Conservation (phyloP, 768 basidiomycete genomes). For the Paxillus ammoniavirescens region DNA sequence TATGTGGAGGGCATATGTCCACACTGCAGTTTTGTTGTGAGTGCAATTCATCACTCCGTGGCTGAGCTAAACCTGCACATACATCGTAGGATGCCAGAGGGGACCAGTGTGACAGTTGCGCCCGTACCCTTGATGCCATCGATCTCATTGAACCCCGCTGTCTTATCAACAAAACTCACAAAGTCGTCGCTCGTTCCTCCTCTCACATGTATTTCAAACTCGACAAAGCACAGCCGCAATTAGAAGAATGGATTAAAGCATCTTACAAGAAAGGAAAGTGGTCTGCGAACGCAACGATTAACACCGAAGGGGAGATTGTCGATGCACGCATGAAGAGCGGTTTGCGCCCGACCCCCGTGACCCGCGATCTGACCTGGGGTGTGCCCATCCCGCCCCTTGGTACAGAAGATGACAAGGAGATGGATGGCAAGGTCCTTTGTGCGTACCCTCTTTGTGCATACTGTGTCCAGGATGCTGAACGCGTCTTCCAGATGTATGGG, state of each 20-base stretch:
- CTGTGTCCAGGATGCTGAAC: constrained; percentile 7
- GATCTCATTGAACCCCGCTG: constrained; percentile 96
- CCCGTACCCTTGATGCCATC: constrained; percentile 88
- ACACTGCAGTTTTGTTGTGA: constrained; percentile 81
- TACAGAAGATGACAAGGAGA: constrained; percentile 73
- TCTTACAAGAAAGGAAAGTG: constrained; percentile 84
- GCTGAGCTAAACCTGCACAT: background rate
- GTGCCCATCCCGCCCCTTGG: constrained; percentile 82
- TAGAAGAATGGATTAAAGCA: constrained; percentile 85
- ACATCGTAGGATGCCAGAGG: constrained; percentile 83
- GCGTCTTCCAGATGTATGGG: constrained; percentile 79
- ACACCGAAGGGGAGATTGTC: constrained; percentile 81
- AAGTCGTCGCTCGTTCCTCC: constrained; percentile 70
- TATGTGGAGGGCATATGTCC: constrained; percentile 99
- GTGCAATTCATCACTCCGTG: constrained; percentile 13
- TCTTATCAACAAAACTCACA: constrained; percentile 78
- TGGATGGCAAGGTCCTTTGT: constrained; percentile 96
- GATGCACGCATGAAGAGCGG: constrained; percentile 87
- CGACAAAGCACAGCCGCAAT: constrained; percentile 74
- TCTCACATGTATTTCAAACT: constrained; percentile 92
- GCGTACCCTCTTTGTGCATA: constrained; percentile 33
- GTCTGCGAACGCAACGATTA: constrained; percentile 91
- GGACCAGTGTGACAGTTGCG: constrained; percentile 96
- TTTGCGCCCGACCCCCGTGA: constrained; percentile 85
- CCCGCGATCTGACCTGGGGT: constrained; percentile 94